A percentile compares a stretch with the other conserved stretches of the same genome.
phyloP scores from a whole-genome alignment of 2,329 filamentous ascomycete genomes.

The Blumeriella jaapii region DNA sequence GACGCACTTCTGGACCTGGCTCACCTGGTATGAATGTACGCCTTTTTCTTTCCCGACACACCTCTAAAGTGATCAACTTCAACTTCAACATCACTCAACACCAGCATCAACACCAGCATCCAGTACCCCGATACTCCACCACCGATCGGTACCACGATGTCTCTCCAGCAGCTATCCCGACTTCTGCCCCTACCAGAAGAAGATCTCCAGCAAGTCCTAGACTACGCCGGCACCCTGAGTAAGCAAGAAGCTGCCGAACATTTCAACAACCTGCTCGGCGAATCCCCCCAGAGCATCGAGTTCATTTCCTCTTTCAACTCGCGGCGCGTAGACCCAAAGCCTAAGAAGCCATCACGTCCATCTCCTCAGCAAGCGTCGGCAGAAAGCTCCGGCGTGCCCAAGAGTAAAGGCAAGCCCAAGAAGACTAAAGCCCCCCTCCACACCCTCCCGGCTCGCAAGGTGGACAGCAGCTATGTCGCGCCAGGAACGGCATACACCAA shows the following conservation, averaged over 20 bases:
- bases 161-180: conserved; percentile 59
- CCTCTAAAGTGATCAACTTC: no score
- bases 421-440: conserved; percentile 53
- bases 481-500: conserved; percentile 63
- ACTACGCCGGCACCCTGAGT: conserved; percentile 67
- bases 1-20: no score
- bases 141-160: conserved; percentile 17
- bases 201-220: conserved; percentile 72
- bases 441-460: conserved; percentile 48
- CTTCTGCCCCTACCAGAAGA: conserved; percentile 78
- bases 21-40: no score
- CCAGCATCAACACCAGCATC: background rate
- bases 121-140: background rate
- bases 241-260: conserved; percentile 71
- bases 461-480: conserved; percentile 49
- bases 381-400: conserved; percentile 33
- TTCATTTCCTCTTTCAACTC: conserved; percentile 69
- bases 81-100: no score
- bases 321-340: conserved; percentile 36
- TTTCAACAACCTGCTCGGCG: conserved; percentile 78
- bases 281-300: conserved; percentile 63
- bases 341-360: conserved; percentile 6
- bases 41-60: no score
- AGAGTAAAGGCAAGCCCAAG: conserved; percentile 35
- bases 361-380: conserved; percentile 2